These are phyloP conservation scores for Warburgia ugandensis DNA, from an alignment of 164 flowering plant species.

Conservation along the genomic window DNA sequence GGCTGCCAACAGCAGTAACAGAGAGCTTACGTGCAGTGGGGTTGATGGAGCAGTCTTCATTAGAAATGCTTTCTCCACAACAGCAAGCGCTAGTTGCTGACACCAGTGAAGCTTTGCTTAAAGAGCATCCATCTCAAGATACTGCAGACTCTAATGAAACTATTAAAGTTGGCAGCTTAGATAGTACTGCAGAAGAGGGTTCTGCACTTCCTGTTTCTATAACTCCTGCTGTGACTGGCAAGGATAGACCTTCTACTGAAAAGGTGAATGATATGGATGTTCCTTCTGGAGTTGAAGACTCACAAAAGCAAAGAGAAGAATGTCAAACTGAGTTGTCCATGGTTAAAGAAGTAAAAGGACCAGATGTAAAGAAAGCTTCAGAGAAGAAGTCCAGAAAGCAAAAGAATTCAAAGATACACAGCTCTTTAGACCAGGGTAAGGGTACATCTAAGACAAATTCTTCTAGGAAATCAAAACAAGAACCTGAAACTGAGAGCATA, in stretches of 20 bases:
- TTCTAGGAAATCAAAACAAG: constrained; percentile 27
- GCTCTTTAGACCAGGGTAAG: constrained; percentile 44
- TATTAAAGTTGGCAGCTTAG: background rate
- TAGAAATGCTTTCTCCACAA: constrained; percentile 19
- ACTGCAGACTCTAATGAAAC: constrained; percentile 9
- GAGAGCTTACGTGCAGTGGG: constrained; percentile 13
- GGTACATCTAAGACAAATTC: constrained; percentile 27
- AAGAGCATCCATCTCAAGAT: background rate
- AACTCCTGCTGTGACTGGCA: constrained; percentile 5
- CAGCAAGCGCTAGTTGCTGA: constrained; percentile 15
- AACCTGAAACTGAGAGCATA: constrained; percentile 22
- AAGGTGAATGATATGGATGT: constrained; percentile 10
- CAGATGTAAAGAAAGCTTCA: constrained; percentile 48
- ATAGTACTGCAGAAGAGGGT: constrained; percentile 6
- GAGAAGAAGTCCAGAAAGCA: constrained; percentile 87
- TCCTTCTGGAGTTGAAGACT: constrained; percentile 17
- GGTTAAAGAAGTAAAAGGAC: constrained; percentile 32
- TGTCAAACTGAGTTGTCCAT: constrained; percentile 15
- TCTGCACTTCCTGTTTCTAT: constrained; percentile 10
- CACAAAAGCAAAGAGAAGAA: constrained; percentile 20
- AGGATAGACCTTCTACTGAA: constrained; percentile 14
- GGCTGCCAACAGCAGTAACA: constrained; percentile 5
- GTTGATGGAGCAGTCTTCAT: constrained; percentile 15
- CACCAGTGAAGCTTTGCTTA: background rate
- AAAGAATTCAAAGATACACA: constrained; percentile 50